These are phyloP conservation scores for Fusarium compactum DNA, from an alignment of 2,329 filamentous ascomycete species.

Conservation along the genomic window DNA sequence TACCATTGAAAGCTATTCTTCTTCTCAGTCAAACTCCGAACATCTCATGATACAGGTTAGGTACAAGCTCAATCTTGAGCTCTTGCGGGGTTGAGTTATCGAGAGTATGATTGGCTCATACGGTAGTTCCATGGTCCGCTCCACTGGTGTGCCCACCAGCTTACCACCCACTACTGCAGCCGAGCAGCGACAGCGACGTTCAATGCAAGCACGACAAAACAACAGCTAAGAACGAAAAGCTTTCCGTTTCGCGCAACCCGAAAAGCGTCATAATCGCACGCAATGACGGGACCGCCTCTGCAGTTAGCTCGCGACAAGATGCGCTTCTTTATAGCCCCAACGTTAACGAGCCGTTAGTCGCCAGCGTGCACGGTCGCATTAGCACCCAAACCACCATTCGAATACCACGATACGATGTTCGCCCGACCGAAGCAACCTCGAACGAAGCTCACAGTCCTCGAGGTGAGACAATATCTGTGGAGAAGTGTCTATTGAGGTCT, in stretches of 20 bases:
- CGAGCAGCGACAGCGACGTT: background rate
- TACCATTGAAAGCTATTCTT: background rate
- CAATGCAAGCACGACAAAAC: background rate
- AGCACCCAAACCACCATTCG: background rate
- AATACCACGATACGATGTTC: background rate
- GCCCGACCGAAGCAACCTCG: background rate
- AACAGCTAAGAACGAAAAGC: background rate
- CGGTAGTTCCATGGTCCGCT: background rate
- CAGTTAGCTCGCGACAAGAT: background rate
- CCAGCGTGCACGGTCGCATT: background rate
- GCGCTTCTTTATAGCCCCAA: background rate
- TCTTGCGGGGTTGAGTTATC: accelerated
- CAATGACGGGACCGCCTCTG: too few relatives aligned
- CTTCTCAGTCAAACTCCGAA: background rate
- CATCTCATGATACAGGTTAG: background rate
- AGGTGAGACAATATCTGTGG: accelerated
- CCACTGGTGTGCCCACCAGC: background rate
- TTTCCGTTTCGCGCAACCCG: too few relatives aligned
- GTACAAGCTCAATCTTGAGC: too few relatives aligned
- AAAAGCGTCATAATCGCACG: background rate
- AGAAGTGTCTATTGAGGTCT: background rate
- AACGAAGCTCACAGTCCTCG: background rate
- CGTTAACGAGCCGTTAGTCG: accelerated
- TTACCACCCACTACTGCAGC: too few relatives aligned
- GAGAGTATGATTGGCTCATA: background rate